A percentile compares a stretch with the other conserved stretches of the same genome.
phyloP scores from a whole-genome alignment of 2,329 filamentous ascomycete genomes.

The Aspergillus nomiae region DNA sequence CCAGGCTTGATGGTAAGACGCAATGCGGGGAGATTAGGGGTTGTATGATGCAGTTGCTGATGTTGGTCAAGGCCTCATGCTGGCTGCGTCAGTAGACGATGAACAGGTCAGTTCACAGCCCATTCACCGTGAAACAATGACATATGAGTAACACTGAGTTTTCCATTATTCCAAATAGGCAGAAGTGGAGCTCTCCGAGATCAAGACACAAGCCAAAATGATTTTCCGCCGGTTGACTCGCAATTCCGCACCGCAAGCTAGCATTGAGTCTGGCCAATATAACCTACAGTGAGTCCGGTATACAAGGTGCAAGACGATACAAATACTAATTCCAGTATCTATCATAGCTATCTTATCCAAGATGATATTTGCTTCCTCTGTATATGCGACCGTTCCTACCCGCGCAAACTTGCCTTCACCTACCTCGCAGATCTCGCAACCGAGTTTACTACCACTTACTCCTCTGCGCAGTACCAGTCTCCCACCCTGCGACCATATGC shows the following conservation, averaged over 20 bases:
- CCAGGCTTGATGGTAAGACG: conserved; percentile 78
- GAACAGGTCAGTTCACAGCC: conserved; percentile 60
- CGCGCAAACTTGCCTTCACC: conserved; percentile 96
- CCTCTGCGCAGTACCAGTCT: conserved; percentile 69
- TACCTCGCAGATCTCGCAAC: conserved; percentile 90
- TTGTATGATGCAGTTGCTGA: conserved; percentile 23
- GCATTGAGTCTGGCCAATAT: conserved; percentile 82
- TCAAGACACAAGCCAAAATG: conserved; percentile 88
- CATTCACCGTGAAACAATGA: conserved; percentile 7
- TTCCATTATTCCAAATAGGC: conserved; percentile 46
- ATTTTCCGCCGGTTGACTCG: conserved; percentile 85
- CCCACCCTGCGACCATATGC: conserved; percentile 84
- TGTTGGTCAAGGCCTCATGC: conserved; percentile 72
- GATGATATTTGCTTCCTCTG: conserved; percentile 85
- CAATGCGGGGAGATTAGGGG: conserved; percentile 12
- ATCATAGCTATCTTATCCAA: conserved; percentile 75
- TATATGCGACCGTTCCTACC: conserved; percentile 91
- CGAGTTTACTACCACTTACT: conserved; percentile 90
- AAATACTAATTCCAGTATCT: not conserved
- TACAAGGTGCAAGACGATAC: no score
- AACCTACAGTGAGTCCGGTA: conserved; percentile 72
- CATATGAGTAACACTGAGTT: conserved; percentile 6
- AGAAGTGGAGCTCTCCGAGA: conserved; percentile 76
- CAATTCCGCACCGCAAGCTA: conserved; percentile 87
- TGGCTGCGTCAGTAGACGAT: conserved; percentile 93